phyloP scores from a whole-genome alignment of 1,139 yeast species.

The Komagataea norvegica region DNA sequence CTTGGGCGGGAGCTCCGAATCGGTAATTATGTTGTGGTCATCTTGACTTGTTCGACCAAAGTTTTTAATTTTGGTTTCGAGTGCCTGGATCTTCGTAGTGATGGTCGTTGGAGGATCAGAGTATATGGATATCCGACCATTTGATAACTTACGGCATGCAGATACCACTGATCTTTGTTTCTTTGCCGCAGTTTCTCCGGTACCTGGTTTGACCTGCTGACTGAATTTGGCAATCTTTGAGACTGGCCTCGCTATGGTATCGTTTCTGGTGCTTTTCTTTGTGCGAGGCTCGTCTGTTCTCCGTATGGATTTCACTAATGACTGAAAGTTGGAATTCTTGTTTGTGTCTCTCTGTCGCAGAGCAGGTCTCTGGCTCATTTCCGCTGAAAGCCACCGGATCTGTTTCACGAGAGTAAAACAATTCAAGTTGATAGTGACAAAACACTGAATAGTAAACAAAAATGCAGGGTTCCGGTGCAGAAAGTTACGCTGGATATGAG shows the following conservation, averaged over 20 bases:
- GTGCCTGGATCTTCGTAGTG: no score
- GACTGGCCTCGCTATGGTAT: background rate
- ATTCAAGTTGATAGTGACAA: no score
- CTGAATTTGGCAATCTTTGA: background rate
- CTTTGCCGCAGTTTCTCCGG: background rate
- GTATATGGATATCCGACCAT: no score
- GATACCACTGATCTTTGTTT: no score
- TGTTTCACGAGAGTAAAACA: background rate
- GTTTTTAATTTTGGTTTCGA: no score
- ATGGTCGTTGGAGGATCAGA: no score
- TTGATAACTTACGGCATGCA: no score
- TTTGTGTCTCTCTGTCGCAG: slow-evolving; percentile 1
- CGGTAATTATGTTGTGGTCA: no score
- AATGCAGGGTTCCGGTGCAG: slow-evolving; percentile 1
- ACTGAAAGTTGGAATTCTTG: background rate
- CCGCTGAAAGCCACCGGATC: background rate
- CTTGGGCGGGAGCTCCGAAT: no score
- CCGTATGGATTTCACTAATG: background rate
- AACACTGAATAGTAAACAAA: slow-evolving; percentile 5
- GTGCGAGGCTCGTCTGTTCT: background rate
- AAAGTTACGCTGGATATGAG: background rate
- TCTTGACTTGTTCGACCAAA: no score
- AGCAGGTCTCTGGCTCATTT: slow-evolving; percentile 4
- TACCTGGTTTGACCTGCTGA: no score
- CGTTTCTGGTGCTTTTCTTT: background rate